Conservation (phyloP, 23 red algal genomes). For the Gracilaria domingensis region DNA sequence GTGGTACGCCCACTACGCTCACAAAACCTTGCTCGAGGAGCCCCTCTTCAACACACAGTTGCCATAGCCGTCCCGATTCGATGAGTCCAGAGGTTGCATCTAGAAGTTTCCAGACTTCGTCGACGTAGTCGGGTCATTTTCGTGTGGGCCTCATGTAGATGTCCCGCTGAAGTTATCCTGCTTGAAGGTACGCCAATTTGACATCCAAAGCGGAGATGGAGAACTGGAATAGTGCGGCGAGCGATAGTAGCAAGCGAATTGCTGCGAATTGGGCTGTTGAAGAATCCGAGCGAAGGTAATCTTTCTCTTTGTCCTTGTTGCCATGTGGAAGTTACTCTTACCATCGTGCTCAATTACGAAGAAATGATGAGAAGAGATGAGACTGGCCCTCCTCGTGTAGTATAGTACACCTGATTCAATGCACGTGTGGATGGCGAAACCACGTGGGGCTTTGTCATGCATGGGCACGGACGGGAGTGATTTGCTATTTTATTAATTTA, state of each 20-base stretch:
- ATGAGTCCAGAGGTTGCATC: neutral
- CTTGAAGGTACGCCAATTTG: neutral
- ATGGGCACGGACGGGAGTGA: too few species aligned
- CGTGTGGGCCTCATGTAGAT: neutral
- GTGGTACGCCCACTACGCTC: neutral
- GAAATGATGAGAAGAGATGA: neutral
- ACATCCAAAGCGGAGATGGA: neutral
- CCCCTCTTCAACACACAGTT: conserved; percentile 34
- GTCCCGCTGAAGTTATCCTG: neutral
- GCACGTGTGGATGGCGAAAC: too few species aligned
- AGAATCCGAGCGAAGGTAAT: neutral
- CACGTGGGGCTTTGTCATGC: too few species aligned
- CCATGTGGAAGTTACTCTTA: neutral
- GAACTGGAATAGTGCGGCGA: neutral
- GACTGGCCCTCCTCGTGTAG: neutral
- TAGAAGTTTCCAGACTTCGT: conserved; percentile 6
- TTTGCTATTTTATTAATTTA: too few species aligned
- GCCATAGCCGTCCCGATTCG: conserved; percentile 42
- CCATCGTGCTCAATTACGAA: neutral
- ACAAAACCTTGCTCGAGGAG: neutral
- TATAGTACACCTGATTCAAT: too few species aligned
- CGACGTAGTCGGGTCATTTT: neutral
- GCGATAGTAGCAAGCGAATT: neutral
- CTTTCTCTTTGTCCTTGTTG: neutral
- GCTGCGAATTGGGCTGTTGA: neutral